Base-by-base conservation (phyloP, 192 early-diverging fungal genomes). In the Podila verticillata region DNA sequence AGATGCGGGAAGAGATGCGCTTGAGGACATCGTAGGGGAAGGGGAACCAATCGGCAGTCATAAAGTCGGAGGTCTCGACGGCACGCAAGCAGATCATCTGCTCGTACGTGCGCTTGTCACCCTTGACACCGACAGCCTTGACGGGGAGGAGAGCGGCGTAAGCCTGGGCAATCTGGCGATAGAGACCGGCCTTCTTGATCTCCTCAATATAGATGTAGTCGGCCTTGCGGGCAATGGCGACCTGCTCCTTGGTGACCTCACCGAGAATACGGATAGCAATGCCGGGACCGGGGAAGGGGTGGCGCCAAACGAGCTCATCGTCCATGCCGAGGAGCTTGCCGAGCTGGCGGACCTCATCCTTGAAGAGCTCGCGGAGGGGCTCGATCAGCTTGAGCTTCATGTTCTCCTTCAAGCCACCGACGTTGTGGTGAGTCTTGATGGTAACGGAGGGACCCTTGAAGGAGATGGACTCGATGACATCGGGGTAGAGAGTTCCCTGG, bases 391-490 rank as follows among this genome's bases (percentile, higher is more conserved):
- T 98, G 63, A 98, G 84, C 63, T 96, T 96, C 96, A 99, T 98
- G 87, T 98, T 90, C 73, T 97, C 95, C 63, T 96, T 88, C 29
- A 98, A 89, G 61, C 98, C 98, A 70, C 98, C 98, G 56, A 99
- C 98, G 77, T 99, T 99, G 88, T 99, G 98, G 84, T 99, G 98
- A 47, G 98, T 97, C 89, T 99, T 99, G 87, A 99, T 99, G 68
- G 96, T 97, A 20, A 96, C 98, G 82, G 92, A 93, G 34, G 98
- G 98, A 17, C 98, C 98, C 94, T 99, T 99, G 93, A 99, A 99
- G 32, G 94, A 96, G 68, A 99, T 94, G 70, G 92, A 93, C 89
- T 99, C 98, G 74, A 99, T 99, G 47, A 99, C 98, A 87, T 99
- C 98, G 63, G 98, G 98, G 81, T 98, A 99, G 47, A 99, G 85